Evolutionary conservation across 805 yeast species (phyloP).

Genomic region (Crinitomyces ghanaensis): DNA sequence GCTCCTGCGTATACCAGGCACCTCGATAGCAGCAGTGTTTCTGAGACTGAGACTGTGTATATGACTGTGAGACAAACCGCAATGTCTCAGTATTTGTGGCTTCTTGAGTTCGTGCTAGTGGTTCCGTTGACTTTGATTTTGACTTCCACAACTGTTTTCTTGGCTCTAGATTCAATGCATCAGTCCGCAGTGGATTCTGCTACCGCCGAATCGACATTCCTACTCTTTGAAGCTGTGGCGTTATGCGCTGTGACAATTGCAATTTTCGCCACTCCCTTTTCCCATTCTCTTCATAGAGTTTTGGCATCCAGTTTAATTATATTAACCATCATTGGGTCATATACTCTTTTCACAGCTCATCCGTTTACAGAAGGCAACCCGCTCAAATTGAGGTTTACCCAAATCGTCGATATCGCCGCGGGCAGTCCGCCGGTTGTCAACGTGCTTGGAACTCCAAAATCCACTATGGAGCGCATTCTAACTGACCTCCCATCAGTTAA

Average conservation of each 20-base stretch:
- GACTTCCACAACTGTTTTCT: slow-evolving; percentile 42
- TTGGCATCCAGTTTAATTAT: slow-evolving; percentile 33
- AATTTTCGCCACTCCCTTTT: slow-evolving; percentile 52
- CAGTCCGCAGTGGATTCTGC: slow-evolving; percentile 64
- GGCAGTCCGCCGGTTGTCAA: slow-evolving; percentile 28
- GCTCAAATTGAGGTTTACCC: slow-evolving; percentile 59
- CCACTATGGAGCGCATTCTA: slow-evolving; percentile 37
- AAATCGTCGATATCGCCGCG: slow-evolving; percentile 40
- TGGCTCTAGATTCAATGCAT: slow-evolving; percentile 51
- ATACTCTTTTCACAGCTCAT: slow-evolving; percentile 23
- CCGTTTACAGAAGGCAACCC: slow-evolving; percentile 61
- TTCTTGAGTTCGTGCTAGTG: slow-evolving; percentile 53
- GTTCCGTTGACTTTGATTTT: slow-evolving; percentile 55
- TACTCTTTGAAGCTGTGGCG: slow-evolving; percentile 28
- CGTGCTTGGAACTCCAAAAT: slow-evolving; percentile 39
- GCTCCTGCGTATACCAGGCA: slow-evolving; percentile 4
- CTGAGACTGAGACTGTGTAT: too few relatives aligned
- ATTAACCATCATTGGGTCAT: slow-evolving; percentile 30
- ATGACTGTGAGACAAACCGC: too few relatives aligned
- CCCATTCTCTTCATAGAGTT: slow-evolving; percentile 51
- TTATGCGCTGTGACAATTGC: slow-evolving; percentile 30
- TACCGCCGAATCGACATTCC: too few relatives aligned
- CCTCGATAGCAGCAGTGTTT: too few relatives aligned
- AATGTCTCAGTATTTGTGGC: slow-evolving; percentile 56
- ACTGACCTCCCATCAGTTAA: slow-evolving; percentile 57